Percentiles rank a stretch among this genome's conserved stretches.
phyloP scores from a whole-genome alignment of 768 basidiomycete genomes.

The Rossbeevera mucosa region DNA sequence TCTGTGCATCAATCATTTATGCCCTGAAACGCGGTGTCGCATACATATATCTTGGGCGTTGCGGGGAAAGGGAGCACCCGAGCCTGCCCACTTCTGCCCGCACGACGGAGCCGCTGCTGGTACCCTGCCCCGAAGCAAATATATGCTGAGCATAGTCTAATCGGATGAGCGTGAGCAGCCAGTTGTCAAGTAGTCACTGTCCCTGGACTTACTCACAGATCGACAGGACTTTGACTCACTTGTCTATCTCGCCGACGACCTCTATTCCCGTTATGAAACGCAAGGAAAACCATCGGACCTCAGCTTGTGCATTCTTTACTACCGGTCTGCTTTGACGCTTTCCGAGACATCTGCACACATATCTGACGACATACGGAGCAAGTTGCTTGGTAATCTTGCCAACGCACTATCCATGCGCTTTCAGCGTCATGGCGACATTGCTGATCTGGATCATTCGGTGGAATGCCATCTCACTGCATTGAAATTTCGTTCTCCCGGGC shows the following conservation, averaged over 20 bases:
- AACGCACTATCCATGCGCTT: slow-evolving; percentile 26
- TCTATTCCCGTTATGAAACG: slow-evolving; percentile 23
- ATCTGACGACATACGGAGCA: slow-evolving; percentile 20
- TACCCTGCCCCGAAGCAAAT: neutral
- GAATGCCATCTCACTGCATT: slow-evolving; percentile 26
- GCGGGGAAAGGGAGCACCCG: slow-evolving; percentile 1
- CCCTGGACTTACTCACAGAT: neutral
- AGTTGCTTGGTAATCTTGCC: slow-evolving; percentile 27
- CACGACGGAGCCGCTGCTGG: neutral
- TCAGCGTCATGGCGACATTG: slow-evolving; percentile 21
- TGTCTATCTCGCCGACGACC: slow-evolving; percentile 21
- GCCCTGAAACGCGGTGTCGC: slow-evolving; percentile 3
- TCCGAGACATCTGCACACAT: slow-evolving; percentile 16
- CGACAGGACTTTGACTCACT: slow-evolving; percentile 22
- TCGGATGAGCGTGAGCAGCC: slow-evolving; percentile 18
- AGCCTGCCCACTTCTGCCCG: neutral
- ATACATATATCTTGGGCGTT: slow-evolving; percentile 13
- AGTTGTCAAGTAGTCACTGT: neutral
- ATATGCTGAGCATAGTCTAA: neutral
- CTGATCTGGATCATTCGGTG: slow-evolving; percentile 27
- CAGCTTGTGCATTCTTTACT: slow-evolving; percentile 24
- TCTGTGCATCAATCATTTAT: neutral
- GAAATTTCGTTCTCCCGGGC: slow-evolving; percentile 23
- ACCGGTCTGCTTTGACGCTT: slow-evolving; percentile 24
- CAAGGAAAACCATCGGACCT: slow-evolving; percentile 21